Percentiles rank a stretch among this genome's conserved stretches.
phyloP scores from a whole-genome alignment of 148 eudicot genomes.

The Oxyria digyna region DNA sequence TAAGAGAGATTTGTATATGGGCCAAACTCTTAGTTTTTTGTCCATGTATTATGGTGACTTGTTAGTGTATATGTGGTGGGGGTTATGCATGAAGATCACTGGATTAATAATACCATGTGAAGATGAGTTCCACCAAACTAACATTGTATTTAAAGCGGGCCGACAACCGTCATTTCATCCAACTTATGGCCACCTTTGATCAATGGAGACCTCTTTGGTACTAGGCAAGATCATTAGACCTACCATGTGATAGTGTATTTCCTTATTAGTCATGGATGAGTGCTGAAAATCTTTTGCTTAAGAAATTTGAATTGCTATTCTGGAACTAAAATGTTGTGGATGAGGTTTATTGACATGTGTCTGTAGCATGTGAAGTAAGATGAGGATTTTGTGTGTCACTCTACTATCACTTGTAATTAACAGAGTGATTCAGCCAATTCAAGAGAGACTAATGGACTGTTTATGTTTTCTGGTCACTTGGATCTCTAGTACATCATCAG shows the following conservation, averaged over 20 bases:
- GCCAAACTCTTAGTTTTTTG: neutral
- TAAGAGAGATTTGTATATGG: neutral
- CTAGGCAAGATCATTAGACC: neutral
- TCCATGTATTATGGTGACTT: conserved; percentile 4
- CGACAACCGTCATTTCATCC: neutral
- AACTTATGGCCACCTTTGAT: neutral
- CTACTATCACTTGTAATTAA: neutral
- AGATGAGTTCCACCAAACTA: neutral
- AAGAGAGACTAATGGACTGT: neutral
- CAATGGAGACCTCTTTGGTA: neutral
- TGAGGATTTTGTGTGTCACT: neutral
- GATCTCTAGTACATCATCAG: neutral
- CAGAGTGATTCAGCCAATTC: neutral
- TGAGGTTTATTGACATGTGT: neutral
- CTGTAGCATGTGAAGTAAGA: neutral
- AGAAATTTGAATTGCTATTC: neutral
- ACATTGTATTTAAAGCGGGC: neutral
- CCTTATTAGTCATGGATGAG: neutral
- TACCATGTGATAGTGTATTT: neutral
- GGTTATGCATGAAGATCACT: conserved; percentile 9
- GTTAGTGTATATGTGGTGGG: too few relatives aligned
- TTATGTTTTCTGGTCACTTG: neutral
- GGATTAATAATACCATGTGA: conserved; percentile 17
- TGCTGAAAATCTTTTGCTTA: neutral
- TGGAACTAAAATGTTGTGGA: neutral